Conservation (phyloP, 73 alveolate genomes). For the Paramecium octaurelia region DNA sequence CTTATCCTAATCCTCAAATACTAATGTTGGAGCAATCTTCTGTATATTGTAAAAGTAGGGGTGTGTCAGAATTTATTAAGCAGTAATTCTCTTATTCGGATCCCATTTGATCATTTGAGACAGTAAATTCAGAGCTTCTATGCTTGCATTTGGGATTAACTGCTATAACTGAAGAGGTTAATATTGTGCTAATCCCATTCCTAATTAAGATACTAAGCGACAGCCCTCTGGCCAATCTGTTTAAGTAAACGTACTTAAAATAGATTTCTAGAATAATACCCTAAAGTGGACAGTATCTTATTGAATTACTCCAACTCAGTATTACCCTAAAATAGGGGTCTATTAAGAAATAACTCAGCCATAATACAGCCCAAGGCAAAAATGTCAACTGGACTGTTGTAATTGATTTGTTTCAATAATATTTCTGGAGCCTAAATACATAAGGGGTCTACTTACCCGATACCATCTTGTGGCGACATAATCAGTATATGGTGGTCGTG, state of each 20-base stretch:
- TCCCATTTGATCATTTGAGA: slow-evolving; percentile 90
- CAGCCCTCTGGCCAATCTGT: slow-evolving; percentile 94
- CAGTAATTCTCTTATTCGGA: slow-evolving; percentile 95
- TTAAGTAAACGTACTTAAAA: slow-evolving; percentile 78
- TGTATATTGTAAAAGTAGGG: slow-evolving; percentile 73
- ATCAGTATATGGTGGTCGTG: slow-evolving; percentile 96
- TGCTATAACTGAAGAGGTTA: slow-evolving; percentile 70
- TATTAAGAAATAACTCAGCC: slow-evolving; percentile 91
- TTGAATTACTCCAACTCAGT: slow-evolving; percentile 93
- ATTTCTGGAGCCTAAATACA: slow-evolving; percentile 90
- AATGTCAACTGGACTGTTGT: slow-evolving; percentile 94
- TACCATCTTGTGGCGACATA: slow-evolving; percentile 91
- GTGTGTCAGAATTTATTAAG: slow-evolving; percentile 82
- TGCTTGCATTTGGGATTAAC: slow-evolving; percentile 82
- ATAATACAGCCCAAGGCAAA: slow-evolving; percentile 97
- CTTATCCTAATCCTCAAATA: not conserved
- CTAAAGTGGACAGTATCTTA: slow-evolving; percentile 84
- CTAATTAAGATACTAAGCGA: slow-evolving; percentile 84
- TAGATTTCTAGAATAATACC: not conserved
- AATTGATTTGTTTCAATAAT: slow-evolving; percentile 85
- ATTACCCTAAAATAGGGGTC: slow-evolving; percentile 96
- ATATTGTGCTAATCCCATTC: slow-evolving; percentile 79
- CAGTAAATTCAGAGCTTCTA: slow-evolving; percentile 91
- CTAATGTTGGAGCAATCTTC: not conserved
- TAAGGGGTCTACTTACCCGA: slow-evolving; percentile 51